Evolutionary conservation across 1,284 basidiomycete genomes (phyloP).

Genomic region (Takashimella tepidaria): DNA sequence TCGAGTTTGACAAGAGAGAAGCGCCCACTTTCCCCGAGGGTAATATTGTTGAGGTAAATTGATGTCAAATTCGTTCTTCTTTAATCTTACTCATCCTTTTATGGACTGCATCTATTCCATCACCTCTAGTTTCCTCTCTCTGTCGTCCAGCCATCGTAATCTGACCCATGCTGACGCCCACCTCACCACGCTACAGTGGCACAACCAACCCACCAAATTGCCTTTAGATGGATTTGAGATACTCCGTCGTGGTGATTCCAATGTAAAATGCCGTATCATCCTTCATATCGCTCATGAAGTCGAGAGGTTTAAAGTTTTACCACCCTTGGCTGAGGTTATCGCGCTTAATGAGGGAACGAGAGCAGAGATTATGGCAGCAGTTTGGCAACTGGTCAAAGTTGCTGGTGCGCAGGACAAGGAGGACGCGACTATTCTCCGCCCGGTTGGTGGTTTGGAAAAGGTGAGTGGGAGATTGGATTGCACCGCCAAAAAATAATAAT

Average conservation of each 20-base stretch:
- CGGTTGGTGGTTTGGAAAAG: conserved; percentile 63
- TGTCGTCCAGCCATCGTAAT: no score
- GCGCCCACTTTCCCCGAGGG: conserved; percentile 70
- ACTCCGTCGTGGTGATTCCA: conserved; percentile 70
- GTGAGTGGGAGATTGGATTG: conserved; percentile 16
- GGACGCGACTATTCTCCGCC: conserved; percentile 71
- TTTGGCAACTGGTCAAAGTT: conserved; percentile 92
- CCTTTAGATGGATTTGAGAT: conserved; percentile 84
- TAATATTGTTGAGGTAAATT: conserved; percentile 46
- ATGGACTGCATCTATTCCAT: not conserved
- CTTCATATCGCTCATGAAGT: conserved; percentile 81
- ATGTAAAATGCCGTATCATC: conserved; percentile 70
- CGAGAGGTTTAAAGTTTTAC: conserved; percentile 74
- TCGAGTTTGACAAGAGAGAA: conserved; percentile 79
- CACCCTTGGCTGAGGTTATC: conserved; percentile 71
- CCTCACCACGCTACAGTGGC: no score
- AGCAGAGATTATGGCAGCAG: conserved; percentile 69
- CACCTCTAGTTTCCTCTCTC: not conserved
- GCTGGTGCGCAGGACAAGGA: conserved; percentile 84
- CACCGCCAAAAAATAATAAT: no score
- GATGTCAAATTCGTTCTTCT: not conserved
- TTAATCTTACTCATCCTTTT: not conserved
- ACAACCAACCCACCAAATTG: conserved; percentile 58
- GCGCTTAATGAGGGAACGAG: conserved; percentile 82
- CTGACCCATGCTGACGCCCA: no score